Percentiles rank a stretch among this genome's conserved stretches.
These are phyloP conservation scores for Macrophomina phaseolina DNA, from an alignment of 2,329 filamentous ascomycete species.

Conservation along the genomic window DNA sequence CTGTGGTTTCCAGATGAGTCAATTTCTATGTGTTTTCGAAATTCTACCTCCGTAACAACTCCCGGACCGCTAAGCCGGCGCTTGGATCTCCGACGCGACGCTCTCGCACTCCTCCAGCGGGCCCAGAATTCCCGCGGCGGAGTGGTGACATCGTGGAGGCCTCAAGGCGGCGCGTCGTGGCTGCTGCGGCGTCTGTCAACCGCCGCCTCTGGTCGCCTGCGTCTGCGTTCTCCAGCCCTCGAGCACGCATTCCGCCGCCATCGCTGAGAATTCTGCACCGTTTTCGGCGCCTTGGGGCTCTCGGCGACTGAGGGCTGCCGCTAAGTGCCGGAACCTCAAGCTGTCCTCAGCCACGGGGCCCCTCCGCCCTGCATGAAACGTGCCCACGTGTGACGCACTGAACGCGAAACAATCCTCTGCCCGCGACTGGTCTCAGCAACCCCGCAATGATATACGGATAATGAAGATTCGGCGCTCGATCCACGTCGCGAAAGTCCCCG, in stretches of 20 bases:
- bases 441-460: background rate
- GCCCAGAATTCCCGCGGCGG: constrained; percentile 21
- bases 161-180: background rate
- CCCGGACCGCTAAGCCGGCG: constrained; percentile 19
- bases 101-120: constrained; percentile 14
- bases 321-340: background rate
- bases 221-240: background rate
- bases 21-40: constrained; percentile 14
- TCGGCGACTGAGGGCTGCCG: background rate
- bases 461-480: background rate
- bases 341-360: background rate
- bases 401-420: constrained; percentile 3
- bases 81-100: constrained; percentile 21
- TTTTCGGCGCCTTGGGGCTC: constrained; percentile 9
- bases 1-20: constrained; percentile 20
- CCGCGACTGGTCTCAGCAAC: background rate
- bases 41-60: constrained; percentile 11
- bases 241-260: background rate
- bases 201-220: background rate
- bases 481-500: constrained; percentile 7
- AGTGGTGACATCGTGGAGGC: background rate
- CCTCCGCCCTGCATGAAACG: constrained; percentile 11
- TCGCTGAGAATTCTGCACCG: constrained; percentile 16
- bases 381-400: constrained; percentile 4
- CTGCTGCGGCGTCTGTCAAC: background rate